Base-by-base conservation (phyloP, 108 stramenopile genomes). In the Nannochloropsis gaditana region DNA sequence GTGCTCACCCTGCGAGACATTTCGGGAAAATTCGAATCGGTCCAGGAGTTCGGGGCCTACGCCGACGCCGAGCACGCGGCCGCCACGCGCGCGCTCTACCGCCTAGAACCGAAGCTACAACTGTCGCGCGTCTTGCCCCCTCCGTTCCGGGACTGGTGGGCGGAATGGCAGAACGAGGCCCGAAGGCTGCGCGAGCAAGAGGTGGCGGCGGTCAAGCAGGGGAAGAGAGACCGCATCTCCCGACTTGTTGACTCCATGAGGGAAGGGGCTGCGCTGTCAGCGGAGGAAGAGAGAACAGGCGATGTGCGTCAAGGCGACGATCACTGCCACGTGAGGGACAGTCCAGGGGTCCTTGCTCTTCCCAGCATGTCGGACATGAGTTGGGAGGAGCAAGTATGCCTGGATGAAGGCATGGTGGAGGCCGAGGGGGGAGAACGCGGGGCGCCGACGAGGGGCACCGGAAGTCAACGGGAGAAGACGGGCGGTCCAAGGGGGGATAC, bases 121-220 rank as follows among this genome's bases (percentile, higher is more conserved):
- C 59, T 73, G 4, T 73, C 59, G n/a, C 15, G 59, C 19, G 59
- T 73, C 2, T 73, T 73, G 59, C 59, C 59, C 8, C 59, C 59
- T 73, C 59, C 59, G n/a, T 73, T 73, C n/a, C 59, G 59, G 59
- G 59, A 73, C 15, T 73, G 59, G 59, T 73, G 59, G 59, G 59
- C 59, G 15, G 59, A 73, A n/a, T 73, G 59, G 59, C 59, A 73
- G n/a, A n/a, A 73, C 2, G 59, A 4, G 4, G 59, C 15, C 19
- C 15, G 59, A n/a, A 73, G n/a, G 59, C 59, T n/a, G 59, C 15
- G 59, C 19, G 59, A 73, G 8, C 19, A 6, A n/a, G 8, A 73
- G 59, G 4, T 73, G 59, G 59, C 59, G 59, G 59, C 59, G 8
- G 59, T 73, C 19, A 73, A 73, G 59, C 59, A n/a, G 15, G 59